These are phyloP conservation scores for Trypanosoma cruzi DNA, from an alignment of 208 protist species.

Conservation along the genomic window DNA sequence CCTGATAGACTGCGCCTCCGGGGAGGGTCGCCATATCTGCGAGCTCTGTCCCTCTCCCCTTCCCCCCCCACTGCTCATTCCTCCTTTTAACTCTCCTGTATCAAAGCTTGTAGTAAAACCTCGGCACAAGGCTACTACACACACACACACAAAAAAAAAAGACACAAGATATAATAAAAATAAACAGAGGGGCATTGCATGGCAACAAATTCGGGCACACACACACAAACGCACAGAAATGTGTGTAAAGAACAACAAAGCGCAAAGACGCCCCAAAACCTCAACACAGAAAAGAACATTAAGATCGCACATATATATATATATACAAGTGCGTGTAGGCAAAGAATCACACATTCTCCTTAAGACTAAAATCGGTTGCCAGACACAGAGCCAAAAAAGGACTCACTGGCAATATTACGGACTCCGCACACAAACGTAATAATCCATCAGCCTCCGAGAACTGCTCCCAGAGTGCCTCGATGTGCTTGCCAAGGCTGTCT, in stretches of 20 bases:
- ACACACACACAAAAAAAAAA: neutral
- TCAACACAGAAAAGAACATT: slow-evolving; percentile 24
- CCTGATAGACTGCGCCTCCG: slow-evolving; percentile 2
- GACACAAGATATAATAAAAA: neutral
- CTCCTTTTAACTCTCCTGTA: neutral
- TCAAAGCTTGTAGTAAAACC: neutral
- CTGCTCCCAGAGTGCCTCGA: slow-evolving; percentile 8
- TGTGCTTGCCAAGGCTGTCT: slow-evolving; percentile 27
- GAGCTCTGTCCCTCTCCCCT: neutral
- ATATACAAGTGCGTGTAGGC: neutral
- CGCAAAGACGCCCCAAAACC: neutral
- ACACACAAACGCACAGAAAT: no score
- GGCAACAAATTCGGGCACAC: no score
- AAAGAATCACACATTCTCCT: neutral
- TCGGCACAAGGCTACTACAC: neutral
- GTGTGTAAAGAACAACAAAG: neutral
- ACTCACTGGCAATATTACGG: slow-evolving; percentile 26
- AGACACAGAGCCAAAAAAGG: slow-evolving; percentile 26
- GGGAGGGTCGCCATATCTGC: slow-evolving; percentile 17
- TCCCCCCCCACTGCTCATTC: slow-evolving; percentile 9
- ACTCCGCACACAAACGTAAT: slow-evolving; percentile 4
- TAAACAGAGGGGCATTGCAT: no score
- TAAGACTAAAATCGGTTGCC: slow-evolving; percentile 21
- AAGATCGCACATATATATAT: neutral
- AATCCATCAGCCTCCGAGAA: slow-evolving; percentile 5